phyloP scores from a whole-genome alignment of 305 asterid genomes.

The Fraxinus nigra region DNA sequence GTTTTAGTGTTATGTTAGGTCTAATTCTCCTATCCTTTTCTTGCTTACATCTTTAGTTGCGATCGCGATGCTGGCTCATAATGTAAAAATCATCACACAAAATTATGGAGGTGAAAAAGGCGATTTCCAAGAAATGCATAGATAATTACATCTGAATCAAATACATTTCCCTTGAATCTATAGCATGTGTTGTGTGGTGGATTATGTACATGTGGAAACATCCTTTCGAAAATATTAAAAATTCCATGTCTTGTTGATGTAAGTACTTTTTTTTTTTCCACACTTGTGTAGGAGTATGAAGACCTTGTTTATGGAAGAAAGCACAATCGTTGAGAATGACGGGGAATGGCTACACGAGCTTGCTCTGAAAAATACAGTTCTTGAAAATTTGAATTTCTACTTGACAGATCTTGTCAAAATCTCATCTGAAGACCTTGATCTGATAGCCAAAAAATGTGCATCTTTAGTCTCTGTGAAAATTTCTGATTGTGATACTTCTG shows the following conservation, averaged over 20 bases:
- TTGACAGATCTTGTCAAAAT: conserved; percentile 54
- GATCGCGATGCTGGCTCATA: background rate
- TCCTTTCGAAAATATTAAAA: background rate
- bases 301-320: conserved; percentile 73
- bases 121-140: background rate
- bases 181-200: background rate
- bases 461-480: conserved; percentile 68
- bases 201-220: background rate
- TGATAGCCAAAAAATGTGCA: conserved; percentile 66
- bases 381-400: conserved; percentile 74
- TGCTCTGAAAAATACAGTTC: conserved; percentile 59
- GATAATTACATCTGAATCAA: background rate
- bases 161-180: background rate
- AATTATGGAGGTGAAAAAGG: background rate
- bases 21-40: background rate
- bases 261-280: background rate
- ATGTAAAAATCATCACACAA: background rate
- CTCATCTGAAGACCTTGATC: conserved; percentile 54
- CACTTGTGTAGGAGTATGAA: conserved; percentile 53
- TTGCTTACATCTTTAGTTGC: background rate
- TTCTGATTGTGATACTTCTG: conserved; percentile 57
- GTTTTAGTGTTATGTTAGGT: background rate
- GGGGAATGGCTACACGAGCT: conserved; percentile 87
- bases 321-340: conserved; percentile 56
- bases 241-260: background rate